Evolutionary conservation across 768 basidiomycete genomes (phyloP).

Genomic region (Crepidotus variabilis): DNA sequence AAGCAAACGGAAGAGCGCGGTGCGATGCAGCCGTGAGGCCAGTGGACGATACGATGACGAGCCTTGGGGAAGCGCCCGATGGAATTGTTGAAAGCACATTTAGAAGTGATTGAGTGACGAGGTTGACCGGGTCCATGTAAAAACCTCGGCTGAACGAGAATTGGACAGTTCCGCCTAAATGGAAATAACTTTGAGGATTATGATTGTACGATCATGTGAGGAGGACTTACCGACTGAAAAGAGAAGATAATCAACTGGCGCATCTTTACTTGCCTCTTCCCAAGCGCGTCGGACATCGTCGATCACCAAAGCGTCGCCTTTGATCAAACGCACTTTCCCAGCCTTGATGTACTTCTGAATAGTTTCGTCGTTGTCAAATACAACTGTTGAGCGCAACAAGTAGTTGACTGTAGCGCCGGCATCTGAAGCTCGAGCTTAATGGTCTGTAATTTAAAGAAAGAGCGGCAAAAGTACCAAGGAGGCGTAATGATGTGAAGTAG

Average conservation of each 20-base stretch:
- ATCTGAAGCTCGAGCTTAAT: slow-evolving; percentile 27
- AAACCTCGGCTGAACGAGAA: slow-evolving; percentile 48
- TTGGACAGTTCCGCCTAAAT: slow-evolving; percentile 40
- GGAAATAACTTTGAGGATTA: no score
- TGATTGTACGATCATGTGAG: neutral
- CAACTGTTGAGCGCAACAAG: slow-evolving; percentile 47
- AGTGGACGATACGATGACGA: slow-evolving; percentile 50
- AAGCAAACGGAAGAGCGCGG: slow-evolving; percentile 37
- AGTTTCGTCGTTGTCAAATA: slow-evolving; percentile 49
- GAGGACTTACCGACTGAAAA: slow-evolving; percentile 50
- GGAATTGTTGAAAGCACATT: slow-evolving; percentile 58
- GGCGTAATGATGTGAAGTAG: slow-evolving; percentile 42
- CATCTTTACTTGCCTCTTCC: slow-evolving; percentile 35
- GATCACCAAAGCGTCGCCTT: slow-evolving; percentile 57
- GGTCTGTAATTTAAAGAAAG: neutral
- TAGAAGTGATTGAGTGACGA: slow-evolving; percentile 54
- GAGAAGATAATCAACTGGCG: slow-evolving; percentile 48
- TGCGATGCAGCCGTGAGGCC: slow-evolving; percentile 49
- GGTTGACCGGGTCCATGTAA: slow-evolving; percentile 45
- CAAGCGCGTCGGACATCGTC: slow-evolving; percentile 52
- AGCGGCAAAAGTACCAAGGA: slow-evolving; percentile 35
- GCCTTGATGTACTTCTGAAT: slow-evolving; percentile 49
- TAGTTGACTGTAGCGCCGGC: slow-evolving; percentile 61
- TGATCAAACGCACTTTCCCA: slow-evolving; percentile 50
- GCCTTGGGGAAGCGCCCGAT: slow-evolving; percentile 34